phyloP scores from a whole-genome alignment of 225 moss, liverwort and hornwort species.

The Bryoerythrophyllum caledonicum region DNA sequence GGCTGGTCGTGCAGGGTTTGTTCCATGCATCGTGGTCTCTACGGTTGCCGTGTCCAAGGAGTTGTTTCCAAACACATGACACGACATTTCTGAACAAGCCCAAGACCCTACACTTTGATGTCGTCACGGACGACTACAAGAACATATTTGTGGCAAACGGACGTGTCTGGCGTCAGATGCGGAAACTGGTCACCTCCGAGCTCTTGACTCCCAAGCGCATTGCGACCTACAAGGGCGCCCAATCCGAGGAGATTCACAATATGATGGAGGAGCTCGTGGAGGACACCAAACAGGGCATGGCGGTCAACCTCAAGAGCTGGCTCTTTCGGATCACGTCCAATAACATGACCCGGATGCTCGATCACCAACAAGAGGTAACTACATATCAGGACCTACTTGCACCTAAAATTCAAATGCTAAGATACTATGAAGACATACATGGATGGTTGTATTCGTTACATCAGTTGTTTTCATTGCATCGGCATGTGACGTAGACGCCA shows the following conservation, averaged over 20 bases:
- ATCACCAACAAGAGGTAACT: constrained; percentile 25
- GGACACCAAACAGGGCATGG: not conserved
- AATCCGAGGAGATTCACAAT: constrained; percentile 25
- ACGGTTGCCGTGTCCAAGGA: constrained; percentile 27
- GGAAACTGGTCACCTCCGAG: no score
- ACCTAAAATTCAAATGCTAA: not conserved
- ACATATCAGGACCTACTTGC: not conserved
- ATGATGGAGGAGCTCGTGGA: constrained; percentile 11
- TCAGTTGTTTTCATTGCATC: no score
- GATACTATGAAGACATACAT: not conserved
- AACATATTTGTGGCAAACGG: not conserved
- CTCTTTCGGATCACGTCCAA: constrained; percentile 21
- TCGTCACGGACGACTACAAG: constrained; percentile 27
- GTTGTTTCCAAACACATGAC: constrained; percentile 28
- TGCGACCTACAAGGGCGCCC: not conserved
- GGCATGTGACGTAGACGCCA: no score
- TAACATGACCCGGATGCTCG: constrained; percentile 28
- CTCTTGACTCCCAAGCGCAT: no score
- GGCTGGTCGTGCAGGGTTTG: constrained; percentile 17
- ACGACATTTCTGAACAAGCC: constrained; percentile 26
- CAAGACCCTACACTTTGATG: constrained; percentile 16
- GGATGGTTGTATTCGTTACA: no score
- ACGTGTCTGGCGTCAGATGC: no score
- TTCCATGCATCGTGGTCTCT: constrained; percentile 38
- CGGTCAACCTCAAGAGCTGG: constrained; percentile 27